phyloP scores from a whole-genome alignment of 495 filamentous ascomycete genomes.

The Halenospora varia region DNA sequence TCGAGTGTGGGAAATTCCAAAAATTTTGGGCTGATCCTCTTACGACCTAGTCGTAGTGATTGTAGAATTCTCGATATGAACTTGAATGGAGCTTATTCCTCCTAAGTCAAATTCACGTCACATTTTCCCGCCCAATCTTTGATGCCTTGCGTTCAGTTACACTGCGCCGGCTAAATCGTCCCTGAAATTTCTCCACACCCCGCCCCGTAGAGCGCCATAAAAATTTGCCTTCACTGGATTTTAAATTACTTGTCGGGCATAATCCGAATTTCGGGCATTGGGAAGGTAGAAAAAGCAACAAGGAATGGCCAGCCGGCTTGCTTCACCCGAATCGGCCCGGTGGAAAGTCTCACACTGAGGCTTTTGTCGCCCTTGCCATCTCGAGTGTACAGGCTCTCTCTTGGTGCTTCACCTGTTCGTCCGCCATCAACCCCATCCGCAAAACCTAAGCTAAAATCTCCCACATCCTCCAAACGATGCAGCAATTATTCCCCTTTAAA shows the following conservation, averaged over 20 bases:
- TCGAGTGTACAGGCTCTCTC: too few relatives aligned
- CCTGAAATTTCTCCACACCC: neutral
- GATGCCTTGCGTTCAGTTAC: neutral
- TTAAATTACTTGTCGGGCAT: neutral
- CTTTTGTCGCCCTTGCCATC: too few relatives aligned
- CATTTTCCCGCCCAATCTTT: neutral
- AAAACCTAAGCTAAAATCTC: neutral
- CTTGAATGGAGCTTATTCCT: neutral
- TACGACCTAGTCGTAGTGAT: neutral
- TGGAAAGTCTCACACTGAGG: too few relatives aligned
- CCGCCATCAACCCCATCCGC: neutral
- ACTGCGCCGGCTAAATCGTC: neutral
- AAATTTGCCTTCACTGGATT: neutral
- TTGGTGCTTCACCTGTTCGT: too few relatives aligned
- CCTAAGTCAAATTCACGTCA: neutral
- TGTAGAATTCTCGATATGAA: neutral
- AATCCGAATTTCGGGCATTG: neutral
- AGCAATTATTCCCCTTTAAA: neutral
- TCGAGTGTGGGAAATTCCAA: neutral
- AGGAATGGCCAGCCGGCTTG: too few relatives aligned
- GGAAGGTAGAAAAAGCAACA: too few relatives aligned
- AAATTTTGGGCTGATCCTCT: neutral
- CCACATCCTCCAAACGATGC: neutral
- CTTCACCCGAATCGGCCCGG: too few relatives aligned
- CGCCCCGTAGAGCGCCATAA: neutral